phyloP scores from a whole-genome alignment of 2,329 filamentous ascomycete genomes.

The Penicillium sp. region DNA sequence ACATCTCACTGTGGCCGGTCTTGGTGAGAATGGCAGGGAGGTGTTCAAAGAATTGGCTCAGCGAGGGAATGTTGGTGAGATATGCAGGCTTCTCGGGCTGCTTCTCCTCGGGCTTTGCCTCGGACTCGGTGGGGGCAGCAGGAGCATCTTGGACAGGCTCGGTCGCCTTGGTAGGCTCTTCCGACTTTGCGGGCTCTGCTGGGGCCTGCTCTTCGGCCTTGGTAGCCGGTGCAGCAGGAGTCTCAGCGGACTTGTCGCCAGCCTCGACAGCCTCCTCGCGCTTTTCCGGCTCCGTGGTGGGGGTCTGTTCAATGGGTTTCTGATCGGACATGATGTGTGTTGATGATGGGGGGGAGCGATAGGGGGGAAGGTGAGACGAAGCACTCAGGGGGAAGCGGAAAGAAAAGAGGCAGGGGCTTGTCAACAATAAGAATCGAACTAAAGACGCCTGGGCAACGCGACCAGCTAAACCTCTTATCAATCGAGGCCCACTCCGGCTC shows the following conservation, averaged over 20 bases:
- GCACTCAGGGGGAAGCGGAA: neutral
- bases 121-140: constrained; percentile 12
- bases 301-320: constrained; percentile 19
- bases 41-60: constrained; percentile 57
- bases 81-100: constrained; percentile 35
- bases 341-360: no score
- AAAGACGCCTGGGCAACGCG: no score
- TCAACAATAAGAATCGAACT: no score
- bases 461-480: no score
- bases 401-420: neutral
- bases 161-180: constrained; percentile 1
- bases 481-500: no score
- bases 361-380: neutral
- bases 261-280: constrained; percentile 13
- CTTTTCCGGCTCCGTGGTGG: constrained; percentile 16
- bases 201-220: constrained; percentile 7
- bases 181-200: neutral
- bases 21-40: constrained; percentile 58
- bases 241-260: constrained; percentile 7
- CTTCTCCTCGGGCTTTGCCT: constrained; percentile 20
- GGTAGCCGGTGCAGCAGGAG: constrained; percentile 2
- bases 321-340: constrained; percentile 23
- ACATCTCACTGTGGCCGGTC: constrained; percentile 72
- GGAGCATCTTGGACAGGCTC: constrained; percentile 5
- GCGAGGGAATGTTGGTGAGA: constrained; percentile 39